Evolutionary conservation across 352 stramenopile species (phyloP).

Genomic region (Phytophthora melonis): DNA sequence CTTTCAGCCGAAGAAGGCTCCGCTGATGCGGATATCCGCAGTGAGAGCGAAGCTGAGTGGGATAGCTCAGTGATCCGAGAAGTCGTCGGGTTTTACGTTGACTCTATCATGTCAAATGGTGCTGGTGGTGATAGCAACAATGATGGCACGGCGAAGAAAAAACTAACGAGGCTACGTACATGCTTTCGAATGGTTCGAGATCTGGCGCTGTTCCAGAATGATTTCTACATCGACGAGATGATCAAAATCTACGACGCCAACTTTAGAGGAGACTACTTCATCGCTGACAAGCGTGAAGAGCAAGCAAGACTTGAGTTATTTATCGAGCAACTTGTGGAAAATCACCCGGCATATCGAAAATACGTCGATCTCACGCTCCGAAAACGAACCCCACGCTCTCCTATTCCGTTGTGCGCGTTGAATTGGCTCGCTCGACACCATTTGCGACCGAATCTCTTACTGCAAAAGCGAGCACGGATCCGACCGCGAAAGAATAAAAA

Average conservation of each 20-base stretch:
- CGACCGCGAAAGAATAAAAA: slow-evolving; percentile 6
- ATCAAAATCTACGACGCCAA: slow-evolving; percentile 38
- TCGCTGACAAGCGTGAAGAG: slow-evolving; percentile 14
- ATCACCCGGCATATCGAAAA: slow-evolving; percentile 32
- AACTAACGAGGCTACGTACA: slow-evolving; percentile 19
- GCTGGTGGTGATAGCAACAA: not conserved
- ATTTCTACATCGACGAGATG: slow-evolving; percentile 61
- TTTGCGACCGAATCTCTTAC: slow-evolving; percentile 17
- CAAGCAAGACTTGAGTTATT: slow-evolving; percentile 34
- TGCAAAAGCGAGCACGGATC: slow-evolving; percentile 11
- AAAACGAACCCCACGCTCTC: not conserved
- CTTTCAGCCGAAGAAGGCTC: not conserved
- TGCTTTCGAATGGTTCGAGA: slow-evolving; percentile 62
- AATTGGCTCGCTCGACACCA: slow-evolving; percentile 33
- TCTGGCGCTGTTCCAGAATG: slow-evolving; percentile 64
- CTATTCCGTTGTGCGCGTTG: slow-evolving; percentile 5
- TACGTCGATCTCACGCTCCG: slow-evolving; percentile 2
- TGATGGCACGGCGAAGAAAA: not conserved
- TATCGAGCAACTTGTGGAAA: slow-evolving; percentile 33
- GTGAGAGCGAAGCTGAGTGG: not conserved
- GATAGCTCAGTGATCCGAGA: slow-evolving; percentile 24
- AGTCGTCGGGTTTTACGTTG: slow-evolving; percentile 28
- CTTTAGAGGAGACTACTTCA: slow-evolving; percentile 9
- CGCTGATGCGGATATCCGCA: not conserved
- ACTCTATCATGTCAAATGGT: slow-evolving; percentile 5